Base-by-base conservation (phyloP, 2,329 filamentous ascomycete genomes). In the Dactylellina leptospora region DNA sequence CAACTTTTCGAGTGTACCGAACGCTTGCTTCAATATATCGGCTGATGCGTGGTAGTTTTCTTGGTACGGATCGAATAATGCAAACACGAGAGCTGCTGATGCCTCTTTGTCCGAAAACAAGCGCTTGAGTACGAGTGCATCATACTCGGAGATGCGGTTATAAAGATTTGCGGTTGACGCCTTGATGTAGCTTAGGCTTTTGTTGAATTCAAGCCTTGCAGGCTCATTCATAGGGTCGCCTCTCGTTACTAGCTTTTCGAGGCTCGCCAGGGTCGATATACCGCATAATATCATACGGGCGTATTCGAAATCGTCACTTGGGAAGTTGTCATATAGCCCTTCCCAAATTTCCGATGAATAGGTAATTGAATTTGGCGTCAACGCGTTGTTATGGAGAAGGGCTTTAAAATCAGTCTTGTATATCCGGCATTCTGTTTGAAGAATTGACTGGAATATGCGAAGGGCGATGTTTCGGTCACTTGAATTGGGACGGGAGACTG, bases 51-150 rank as follows among this genome's bases (percentile, higher is more conserved):
- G 89, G 73, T 91, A 92, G 30, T 95, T 88, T 66, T 88, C 85
- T 62, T 90, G 83, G 75, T 96, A 89, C 13, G 91, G 90, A 44
- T 92, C 92, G 62, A 97, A 87, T 4, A 97, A 86, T 16, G 91
- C 85, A 3, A 89, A 88, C 47, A 96, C 87, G 42, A 96, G 84
- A 36, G 90, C 87, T 74, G 88, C 87, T 70, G 91, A 89, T 4
- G 88, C 88, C 42, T 87, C 82, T 18, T 86, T 84, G 64, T 89
- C 87, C 56, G 85, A 83, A 76, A 91, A 91, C 9, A 97, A 81
- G 22, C 85, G 82, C 64, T 87, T 85, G 40, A 97, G 82, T 68
- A 93, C 87, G 2, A 84, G 81, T 0, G 86, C 83, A 18, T 86
- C 84, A 77, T 97, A 93, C 73, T 93, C 90, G 33, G 89, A 89